Evolutionary conservation across 1,139 yeast genomes (phyloP).

Genomic region (Meyerozyma elateridarum): DNA sequence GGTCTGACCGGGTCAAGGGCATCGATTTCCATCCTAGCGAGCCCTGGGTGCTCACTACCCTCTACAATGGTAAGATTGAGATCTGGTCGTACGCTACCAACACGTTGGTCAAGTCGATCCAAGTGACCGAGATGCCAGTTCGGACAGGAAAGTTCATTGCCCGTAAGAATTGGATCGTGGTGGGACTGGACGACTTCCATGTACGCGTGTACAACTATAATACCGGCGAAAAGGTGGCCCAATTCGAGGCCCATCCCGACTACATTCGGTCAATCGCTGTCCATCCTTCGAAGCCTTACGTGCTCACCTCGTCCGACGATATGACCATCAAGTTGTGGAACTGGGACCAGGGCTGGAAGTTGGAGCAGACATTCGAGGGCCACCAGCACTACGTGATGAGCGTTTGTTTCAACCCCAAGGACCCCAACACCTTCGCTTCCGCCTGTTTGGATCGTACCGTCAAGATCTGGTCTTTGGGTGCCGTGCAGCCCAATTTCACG

Average conservation of each 20-base stretch:
- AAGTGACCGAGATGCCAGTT: conserved; percentile 91
- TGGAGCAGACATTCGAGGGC: conserved; percentile 89
- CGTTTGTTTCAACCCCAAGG: conserved; percentile 93
- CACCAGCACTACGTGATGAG: conserved; percentile 96
- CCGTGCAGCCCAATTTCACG: conserved; percentile 86
- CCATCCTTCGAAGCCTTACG: conserved; percentile 88
- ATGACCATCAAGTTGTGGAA: conserved; percentile 91
- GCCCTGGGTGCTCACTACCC: conserved; percentile 90
- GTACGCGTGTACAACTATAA: conserved; percentile 90
- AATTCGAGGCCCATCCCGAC: conserved; percentile 97
- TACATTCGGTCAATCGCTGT: conserved; percentile 90
- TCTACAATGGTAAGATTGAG: conserved; percentile 82
- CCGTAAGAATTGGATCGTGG: conserved; percentile 94
- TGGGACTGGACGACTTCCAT: conserved; percentile 94
- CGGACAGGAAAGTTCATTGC: conserved; percentile 95
- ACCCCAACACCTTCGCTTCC: conserved; percentile 95
- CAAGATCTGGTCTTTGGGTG: conserved; percentile 93
- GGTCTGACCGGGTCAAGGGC: conserved; percentile 96
- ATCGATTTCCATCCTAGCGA: conserved; percentile 97
- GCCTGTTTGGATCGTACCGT: conserved; percentile 96
- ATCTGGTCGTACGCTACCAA: conserved; percentile 91
- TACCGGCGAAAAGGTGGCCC: conserved; percentile 90
- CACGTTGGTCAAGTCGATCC: conserved; percentile 50
- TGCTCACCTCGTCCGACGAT: conserved; percentile 89
- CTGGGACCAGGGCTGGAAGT: conserved; percentile 91